Evolutionary conservation across 345 rosid species (phyloP), one percentile per base, ranked within the genome.

Genomic region (Lumnitzera racemosa): DNA sequence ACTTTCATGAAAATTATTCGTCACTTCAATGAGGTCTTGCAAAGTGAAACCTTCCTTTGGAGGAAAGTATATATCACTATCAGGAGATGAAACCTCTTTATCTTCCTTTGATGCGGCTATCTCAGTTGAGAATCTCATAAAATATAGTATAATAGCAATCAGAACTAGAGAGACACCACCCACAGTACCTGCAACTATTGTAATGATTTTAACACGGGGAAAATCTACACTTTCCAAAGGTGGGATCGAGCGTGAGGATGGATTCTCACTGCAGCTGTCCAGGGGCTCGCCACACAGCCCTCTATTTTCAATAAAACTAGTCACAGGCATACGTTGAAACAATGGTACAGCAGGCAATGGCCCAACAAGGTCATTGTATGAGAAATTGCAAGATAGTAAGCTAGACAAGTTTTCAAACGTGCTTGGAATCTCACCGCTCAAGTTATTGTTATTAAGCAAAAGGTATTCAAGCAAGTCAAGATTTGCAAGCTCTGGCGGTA

Each of bases 41-140:
- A 90, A 88, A 9, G 91, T 79, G 73, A 95, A 90, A 6, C 88
- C 87, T 61, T 88, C 92, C 70, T 81, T 90, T 2, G 95, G 91
- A 70, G 87, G 77, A 56, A 88, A 85, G 75, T 92, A 89, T 24
- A 87, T 77, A 68, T 90, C 91, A 1, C 76, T 76, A 68, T 70
- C 86, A 11, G 70, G 65, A 59, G 84, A 71, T 5, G 76, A 61
- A 1, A 68, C 55, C 53, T 79, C 79, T 54, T 73, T 83, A 24
- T 86, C 84, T 66, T 72, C 84, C 61, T 70, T 55, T 58, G 82
- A 80, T 56, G 76, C 72, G 67, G 73, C 71, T 23, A 63, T 55
- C 48, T 73, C 81, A 49, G 62, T 53, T 0, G 88, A 84, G n/a
- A 70, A 67, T 72, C 83, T 75, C 72, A 94, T 69, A 79, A 77